A percentile compares a stretch with the other conserved stretches of the same genome.
phyloP scores from a whole-genome alignment of 805 yeast genomes.

The Kuraishia cidri region DNA sequence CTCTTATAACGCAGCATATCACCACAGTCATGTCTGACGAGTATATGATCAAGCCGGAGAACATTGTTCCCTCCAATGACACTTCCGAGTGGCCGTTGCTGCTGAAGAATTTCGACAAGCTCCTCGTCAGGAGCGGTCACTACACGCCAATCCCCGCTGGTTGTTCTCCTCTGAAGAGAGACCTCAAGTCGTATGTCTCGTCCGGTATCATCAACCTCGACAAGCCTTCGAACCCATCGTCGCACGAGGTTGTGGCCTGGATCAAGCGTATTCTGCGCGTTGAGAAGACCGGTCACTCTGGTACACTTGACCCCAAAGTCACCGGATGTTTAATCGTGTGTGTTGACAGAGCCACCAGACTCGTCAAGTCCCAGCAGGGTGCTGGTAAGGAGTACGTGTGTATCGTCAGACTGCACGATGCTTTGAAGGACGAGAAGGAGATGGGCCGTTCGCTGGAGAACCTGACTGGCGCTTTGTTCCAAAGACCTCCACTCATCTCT shows the following conservation, averaged over 20 bases:
- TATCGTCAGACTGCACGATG: constrained; percentile 92
- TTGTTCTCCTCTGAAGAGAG: constrained; percentile 90
- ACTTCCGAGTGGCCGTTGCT: constrained; percentile 94
- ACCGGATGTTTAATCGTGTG: constrained; percentile 98
- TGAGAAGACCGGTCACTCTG: constrained; percentile 98
- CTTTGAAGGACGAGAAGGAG: constrained; percentile 79
- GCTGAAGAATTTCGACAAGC: constrained; percentile 87
- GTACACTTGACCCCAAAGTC: constrained; percentile 94
- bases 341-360: constrained; percentile 95
- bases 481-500: constrained; percentile 97
- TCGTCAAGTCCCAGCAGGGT: constrained; percentile 98
- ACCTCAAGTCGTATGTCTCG: constrained; percentile 78
- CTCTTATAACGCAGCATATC: too few species aligned
- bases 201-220: constrained; percentile 97
- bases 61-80: constrained; percentile 67
- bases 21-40: constrained; percentile 32
- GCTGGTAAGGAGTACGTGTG: constrained; percentile 99
- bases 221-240: constrained; percentile 96
- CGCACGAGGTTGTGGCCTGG: constrained; percentile 99
- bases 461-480: constrained; percentile 97
- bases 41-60: constrained; percentile 83
- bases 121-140: constrained; percentile 92
- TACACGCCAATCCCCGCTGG: constrained; percentile 97
- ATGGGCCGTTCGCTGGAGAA: constrained; percentile 84
- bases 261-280: constrained; percentile 89